Evolutionary conservation across 768 basidiomycete genomes (phyloP).

Genomic region (Phanerochaete sordida): DNA sequence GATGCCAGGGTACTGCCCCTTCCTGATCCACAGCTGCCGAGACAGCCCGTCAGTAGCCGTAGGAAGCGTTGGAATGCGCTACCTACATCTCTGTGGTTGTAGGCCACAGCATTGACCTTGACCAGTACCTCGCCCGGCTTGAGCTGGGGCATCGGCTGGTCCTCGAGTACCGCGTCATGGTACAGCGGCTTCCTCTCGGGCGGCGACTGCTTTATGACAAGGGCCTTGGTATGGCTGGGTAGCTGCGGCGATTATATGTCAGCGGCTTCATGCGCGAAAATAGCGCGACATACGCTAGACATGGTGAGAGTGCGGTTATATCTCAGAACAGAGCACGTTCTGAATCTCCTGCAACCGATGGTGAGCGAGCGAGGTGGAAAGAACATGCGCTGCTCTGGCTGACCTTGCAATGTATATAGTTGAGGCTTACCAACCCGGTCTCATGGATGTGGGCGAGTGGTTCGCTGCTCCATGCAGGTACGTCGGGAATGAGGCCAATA

Average conservation of each 20-base stretch:
- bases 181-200: conserved; percentile 38
- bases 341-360: too few species aligned
- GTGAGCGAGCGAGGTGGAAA: neutral
- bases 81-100: conserved; percentile 74
- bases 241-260: conserved; percentile 10
- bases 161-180: conserved; percentile 55
- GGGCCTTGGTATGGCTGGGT: conserved; percentile 43
- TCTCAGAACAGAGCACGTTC: too few species aligned
- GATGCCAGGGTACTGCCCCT: conserved; percentile 65
- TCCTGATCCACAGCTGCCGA: conserved; percentile 68
- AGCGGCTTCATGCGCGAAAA: neutral
- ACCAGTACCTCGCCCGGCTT: conserved; percentile 60
- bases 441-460: too few species aligned
- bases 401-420: too few species aligned
- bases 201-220: conserved; percentile 46
- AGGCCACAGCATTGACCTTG: conserved; percentile 62
- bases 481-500: too few species aligned
- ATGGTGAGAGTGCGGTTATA: neutral
- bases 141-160: conserved; percentile 46
- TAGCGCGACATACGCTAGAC: neutral
- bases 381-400: too few species aligned
- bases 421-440: too few species aligned
- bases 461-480: too few species aligned
- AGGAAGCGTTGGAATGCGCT: neutral
- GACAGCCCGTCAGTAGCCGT: neutral